Evolutionary conservation across 192 early-diverging fungal genomes (phyloP).

Genomic region (Chytriomyces sp.): DNA sequence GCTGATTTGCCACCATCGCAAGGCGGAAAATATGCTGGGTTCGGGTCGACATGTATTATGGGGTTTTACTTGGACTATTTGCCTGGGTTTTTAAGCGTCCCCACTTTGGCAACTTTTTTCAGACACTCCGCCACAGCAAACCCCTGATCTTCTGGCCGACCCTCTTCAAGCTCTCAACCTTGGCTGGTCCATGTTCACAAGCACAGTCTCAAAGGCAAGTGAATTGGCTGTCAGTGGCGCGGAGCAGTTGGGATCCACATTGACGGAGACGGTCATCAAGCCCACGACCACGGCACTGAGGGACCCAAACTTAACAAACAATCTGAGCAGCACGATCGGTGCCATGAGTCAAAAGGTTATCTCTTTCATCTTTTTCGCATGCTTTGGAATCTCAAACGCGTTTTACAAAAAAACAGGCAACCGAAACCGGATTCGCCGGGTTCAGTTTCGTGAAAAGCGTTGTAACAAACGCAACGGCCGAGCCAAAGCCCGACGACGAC

Average conservation of each 20-base stretch:
- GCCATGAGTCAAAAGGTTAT: constrained; percentile 36
- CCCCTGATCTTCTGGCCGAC: constrained; percentile 37
- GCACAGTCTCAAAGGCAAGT: constrained; percentile 45
- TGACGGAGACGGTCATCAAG: constrained; percentile 56
- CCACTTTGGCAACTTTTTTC: no score
- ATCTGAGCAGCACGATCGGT: constrained; percentile 44
- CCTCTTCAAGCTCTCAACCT: constrained; percentile 48
- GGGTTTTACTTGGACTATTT: neutral
- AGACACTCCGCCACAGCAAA: constrained; percentile 1
- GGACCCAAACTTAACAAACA: constrained; percentile 54
- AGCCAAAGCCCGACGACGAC: constrained; percentile 9
- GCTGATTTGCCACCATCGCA: constrained; percentile 56
- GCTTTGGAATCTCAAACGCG: neutral
- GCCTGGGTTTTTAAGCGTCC: no score
- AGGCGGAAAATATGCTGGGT: constrained; percentile 61
- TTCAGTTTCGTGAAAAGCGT: constrained; percentile 40
- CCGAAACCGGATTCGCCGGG: constrained; percentile 46
- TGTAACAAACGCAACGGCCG: constrained; percentile 35
- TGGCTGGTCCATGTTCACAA: constrained; percentile 54
- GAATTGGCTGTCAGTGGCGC: constrained; percentile 48
- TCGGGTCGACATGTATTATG: constrained; percentile 46
- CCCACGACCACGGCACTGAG: constrained; percentile 52
- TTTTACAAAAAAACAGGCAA: constrained; percentile 21
- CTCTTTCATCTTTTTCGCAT: constrained; percentile 4
- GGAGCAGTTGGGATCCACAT: constrained; percentile 44